These are phyloP conservation scores for Cladosporium sp. DNA, from an alignment of 2,329 filamentous ascomycete genomes.

Conservation along the genomic window DNA sequence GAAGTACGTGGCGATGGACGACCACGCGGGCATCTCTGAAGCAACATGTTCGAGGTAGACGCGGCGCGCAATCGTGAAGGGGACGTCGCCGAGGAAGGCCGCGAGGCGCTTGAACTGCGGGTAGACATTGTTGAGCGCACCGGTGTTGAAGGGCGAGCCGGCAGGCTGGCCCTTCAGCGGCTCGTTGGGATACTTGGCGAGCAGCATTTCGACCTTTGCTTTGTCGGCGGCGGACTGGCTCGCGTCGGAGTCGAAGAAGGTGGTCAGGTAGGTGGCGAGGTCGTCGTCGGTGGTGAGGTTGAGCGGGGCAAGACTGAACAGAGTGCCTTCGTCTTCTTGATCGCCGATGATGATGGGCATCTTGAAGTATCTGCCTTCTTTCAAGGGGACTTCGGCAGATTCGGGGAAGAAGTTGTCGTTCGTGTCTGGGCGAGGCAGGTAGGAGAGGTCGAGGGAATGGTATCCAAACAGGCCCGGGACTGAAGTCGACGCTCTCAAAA, in stretches of 20 bases:
- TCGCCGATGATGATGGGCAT: constrained; percentile 64
- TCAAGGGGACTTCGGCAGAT: constrained; percentile 55
- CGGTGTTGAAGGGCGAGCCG: constrained; percentile 68
- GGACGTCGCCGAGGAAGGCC: constrained; percentile 67
- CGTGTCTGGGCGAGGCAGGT: constrained; percentile 64
- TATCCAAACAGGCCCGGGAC: constrained; percentile 65
- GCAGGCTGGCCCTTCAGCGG: constrained; percentile 38
- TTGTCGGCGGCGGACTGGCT: background rate
- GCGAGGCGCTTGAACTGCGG: constrained; percentile 72
- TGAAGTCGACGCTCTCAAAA: constrained; percentile 60
- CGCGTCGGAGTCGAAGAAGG: constrained; percentile 38
- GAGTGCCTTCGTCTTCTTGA: constrained; percentile 73
- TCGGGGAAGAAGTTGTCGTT: constrained; percentile 51
- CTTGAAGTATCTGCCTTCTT: constrained; percentile 49
- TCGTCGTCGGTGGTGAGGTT: constrained; percentile 59
- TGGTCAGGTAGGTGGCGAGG: constrained; percentile 56
- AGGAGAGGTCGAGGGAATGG: constrained; percentile 62
- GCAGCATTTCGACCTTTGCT: constrained; percentile 43
- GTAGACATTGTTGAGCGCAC: constrained; percentile 62
- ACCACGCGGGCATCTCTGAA: constrained; percentile 61
- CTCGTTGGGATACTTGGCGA: constrained; percentile 56
- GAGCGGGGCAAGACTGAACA: constrained; percentile 60
- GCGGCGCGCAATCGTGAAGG: constrained; percentile 67
- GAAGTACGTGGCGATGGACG: constrained; percentile 67
- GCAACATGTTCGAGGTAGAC: constrained; percentile 52